phyloP scores from a whole-genome alignment of 768 basidiomycete species.

The Tylopilus sp. region DNA sequence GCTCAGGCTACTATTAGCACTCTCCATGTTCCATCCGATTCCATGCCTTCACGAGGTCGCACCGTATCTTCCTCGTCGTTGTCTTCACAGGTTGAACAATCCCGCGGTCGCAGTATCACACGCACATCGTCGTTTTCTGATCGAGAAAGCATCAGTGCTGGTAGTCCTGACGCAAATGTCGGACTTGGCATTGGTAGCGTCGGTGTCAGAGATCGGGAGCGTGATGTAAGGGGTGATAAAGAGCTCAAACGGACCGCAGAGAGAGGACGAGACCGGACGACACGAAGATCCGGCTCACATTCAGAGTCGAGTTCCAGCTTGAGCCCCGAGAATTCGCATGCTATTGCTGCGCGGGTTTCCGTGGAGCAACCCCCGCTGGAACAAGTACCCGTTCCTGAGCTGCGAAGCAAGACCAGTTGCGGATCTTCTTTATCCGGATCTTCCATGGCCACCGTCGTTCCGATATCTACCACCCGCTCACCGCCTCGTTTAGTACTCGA shows the following conservation, averaged over 20 bases:
- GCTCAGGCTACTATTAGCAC: constrained; percentile 18
- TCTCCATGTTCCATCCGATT: constrained; percentile 27
- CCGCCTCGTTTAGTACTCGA: constrained; percentile 30
- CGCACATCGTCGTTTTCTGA: constrained; percentile 57
- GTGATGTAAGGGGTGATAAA: constrained; percentile 18
- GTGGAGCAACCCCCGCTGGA: constrained; percentile 11
- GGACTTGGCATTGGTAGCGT: constrained; percentile 30
- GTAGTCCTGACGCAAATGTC: constrained; percentile 36
- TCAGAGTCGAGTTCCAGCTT: constrained; percentile 35
- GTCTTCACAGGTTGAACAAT: constrained; percentile 30
- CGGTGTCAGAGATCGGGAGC: constrained; percentile 34
- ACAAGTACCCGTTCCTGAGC: constrained; percentile 8
- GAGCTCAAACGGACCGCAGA: constrained; percentile 28
- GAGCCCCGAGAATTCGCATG: constrained; percentile 27
- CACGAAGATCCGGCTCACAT: constrained; percentile 24
- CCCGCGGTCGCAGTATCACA: constrained; percentile 53
- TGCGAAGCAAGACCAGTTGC: constrained; percentile 13
- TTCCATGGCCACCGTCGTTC: constrained; percentile 13
- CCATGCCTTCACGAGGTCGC: constrained; percentile 19
- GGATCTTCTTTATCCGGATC: constrained; percentile 28
- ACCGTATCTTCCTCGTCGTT: constrained; percentile 34
- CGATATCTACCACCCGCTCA: constrained; percentile 13
- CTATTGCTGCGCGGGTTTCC: not conserved
- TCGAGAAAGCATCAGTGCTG: constrained; percentile 37
- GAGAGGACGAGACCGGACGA: constrained; percentile 28